phyloP scores from a whole-genome alignment of 371 early-diverging fungal genomes.

The Chytridium lagenaria region DNA sequence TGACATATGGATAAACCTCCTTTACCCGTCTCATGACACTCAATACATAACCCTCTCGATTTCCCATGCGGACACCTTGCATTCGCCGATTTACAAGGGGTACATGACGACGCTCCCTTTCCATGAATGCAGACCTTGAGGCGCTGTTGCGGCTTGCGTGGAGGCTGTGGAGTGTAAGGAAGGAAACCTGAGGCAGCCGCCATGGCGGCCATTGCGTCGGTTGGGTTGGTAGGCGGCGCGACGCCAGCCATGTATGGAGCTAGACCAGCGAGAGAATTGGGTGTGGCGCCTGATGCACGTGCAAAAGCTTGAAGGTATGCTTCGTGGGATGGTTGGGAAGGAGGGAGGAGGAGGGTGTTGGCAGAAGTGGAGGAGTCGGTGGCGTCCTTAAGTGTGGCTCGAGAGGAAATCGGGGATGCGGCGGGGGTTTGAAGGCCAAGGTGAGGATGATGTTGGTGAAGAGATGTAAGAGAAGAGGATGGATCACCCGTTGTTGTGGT shows the following conservation, averaged over 20 bases:
- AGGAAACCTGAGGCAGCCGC: not conserved
- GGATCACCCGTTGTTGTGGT: not conserved
- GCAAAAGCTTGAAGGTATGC: too few species aligned
- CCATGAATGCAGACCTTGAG: constrained; percentile 2
- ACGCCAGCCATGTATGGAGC: too few species aligned
- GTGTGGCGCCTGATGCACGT: too few species aligned
- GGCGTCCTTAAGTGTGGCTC: not conserved
- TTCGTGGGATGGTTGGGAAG: too few species aligned
- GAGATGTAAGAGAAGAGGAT: too few species aligned
- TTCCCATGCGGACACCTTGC: constrained; percentile 15
- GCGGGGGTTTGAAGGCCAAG: constrained; percentile 7
- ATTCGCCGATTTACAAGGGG: not conserved
- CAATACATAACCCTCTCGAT: constrained; percentile 13
- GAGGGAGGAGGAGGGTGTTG: not conserved
- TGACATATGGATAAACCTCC: constrained; percentile 20
- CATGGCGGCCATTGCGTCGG: too few species aligned
- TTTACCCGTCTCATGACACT: constrained; percentile 10
- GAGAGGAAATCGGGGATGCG: not conserved
- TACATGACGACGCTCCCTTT: not conserved
- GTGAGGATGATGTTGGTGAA: not conserved
- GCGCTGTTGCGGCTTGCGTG: not conserved
- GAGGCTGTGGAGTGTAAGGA: not conserved
- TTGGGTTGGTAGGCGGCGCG: too few species aligned
- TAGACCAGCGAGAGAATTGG: too few species aligned
- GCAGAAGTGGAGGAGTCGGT: not conserved